Evolutionary conservation across 2,329 filamentous ascomycete genomes (phyloP), one percentile per base, ranked within the genome.

Genomic region (Exophiala phaeomuriformis): DNA sequence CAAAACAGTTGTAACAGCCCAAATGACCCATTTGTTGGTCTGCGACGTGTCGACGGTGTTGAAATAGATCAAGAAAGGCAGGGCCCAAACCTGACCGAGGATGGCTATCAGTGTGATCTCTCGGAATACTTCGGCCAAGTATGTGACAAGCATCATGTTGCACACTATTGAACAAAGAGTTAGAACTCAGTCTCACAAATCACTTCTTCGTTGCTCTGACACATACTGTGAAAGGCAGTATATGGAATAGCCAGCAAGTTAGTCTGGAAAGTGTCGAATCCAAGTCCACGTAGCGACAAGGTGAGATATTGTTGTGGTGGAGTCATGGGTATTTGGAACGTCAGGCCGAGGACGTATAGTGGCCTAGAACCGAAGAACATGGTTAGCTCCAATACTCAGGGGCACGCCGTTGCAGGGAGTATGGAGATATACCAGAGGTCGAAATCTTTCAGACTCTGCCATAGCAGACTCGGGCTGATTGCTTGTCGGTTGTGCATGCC

Each of bases 231-330:
- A 1, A 82, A 66, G 0, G 71, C 72, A 10, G 77, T 77, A 0
- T 78, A 75, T 0, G 80, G 80, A 9, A 84, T 83, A 1, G 80
- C 80, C 27, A 86, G 73, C 56, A 86, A 71, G 59, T 84, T 86
- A 30, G 81, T 75, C 27, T 80, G 69, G 65, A 86, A 83, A 2
- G 78, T 81, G 55, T 73, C 69, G 67, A 83, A 84, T 77, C 78
- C 32, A 0, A 85, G 69, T 1, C 71, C 69, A 43, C 76, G 75
- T 4, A 85, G 71, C 1, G 77, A 79, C 3, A 83, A 73, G 0
- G 83, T 82, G 3, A 86, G 71, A 56, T 84, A 85, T 10, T 68
- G 70, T 1, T 72, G 71, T 1, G 71, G 64, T 0, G 77, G 76
- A 0, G 73, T 72, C 30, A 70, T 71, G 0, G 82, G 82, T 19